Evolutionary conservation across 164 flowering plant species (phyloP), one percentile per base, ranked within the genome.

Genomic region (Vitis cinerea): DNA sequence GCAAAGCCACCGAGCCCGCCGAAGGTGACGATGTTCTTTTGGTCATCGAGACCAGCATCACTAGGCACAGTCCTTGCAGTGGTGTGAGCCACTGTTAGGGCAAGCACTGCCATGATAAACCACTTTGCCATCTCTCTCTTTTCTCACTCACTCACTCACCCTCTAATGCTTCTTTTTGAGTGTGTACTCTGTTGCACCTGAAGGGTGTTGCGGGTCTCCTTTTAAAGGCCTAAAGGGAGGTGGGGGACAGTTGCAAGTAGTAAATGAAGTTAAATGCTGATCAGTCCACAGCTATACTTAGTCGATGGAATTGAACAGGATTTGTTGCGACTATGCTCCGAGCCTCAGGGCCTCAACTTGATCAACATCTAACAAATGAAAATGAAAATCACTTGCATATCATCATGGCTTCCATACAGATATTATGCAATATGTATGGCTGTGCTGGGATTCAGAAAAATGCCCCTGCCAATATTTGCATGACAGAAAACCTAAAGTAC

Each of bases 1-100:
- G 50, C 64, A 11, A n/a, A 67, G 17, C 84, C 83, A 9, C 85
- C 87, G 14, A 79, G 49, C 0, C 85, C 87, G 53, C 85, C 81
- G 27, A 17, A 76, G 1, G 66, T 48, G 57, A 64, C 27, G 50
- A 80, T 61, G 79, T 84, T 84, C 80, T 84, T 84, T 29, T 84
- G 76, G 69, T 84, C 85, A 27, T 60, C 63, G 23, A 81, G 69
- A 19, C 83, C 83, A n/a, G 74, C 82, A 49, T 27, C 74, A 1
- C 37, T 50, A 0, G 83, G 82, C 48, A 71, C 71, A 8, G 9
- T 66, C 61, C 79, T 77, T 50, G 88, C 80, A 30, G 72, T 23
- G 65, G 75, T 53, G 8, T 67, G 64, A n/a, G 29, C 72, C 54
- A 48, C 70, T 51, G 50, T 65, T 10, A 74, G 70, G 9, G 74